These are phyloP conservation scores for Lagenidium giganteum DNA, from an alignment of 352 stramenopile genomes.

Conservation along the genomic window DNA sequence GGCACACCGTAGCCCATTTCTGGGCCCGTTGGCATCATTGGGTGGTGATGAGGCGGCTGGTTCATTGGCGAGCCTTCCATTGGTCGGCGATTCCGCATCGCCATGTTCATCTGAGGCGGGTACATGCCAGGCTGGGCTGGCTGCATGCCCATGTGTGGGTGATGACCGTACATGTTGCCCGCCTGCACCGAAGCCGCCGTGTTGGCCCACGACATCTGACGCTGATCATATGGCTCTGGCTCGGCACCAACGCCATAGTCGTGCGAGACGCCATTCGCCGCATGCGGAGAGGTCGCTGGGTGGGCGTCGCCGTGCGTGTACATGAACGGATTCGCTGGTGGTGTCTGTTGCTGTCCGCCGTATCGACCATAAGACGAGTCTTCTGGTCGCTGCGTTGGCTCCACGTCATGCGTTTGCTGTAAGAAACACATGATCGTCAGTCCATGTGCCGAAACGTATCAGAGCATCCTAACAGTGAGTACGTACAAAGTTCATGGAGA, in stretches of 20 bases:
- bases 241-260: slow-evolving; percentile 1
- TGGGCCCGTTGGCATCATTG: too few relatives aligned
- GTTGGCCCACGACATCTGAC: too few relatives aligned
- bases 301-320: slow-evolving; percentile 1
- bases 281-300: background rate
- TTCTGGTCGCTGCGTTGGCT: too few relatives aligned
- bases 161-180: too few relatives aligned
- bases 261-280: background rate
- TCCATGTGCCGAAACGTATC: too few relatives aligned
- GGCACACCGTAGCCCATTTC: too few relatives aligned
- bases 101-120: slow-evolving; percentile 49
- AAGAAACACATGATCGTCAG: too few relatives aligned
- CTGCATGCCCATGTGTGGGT: slow-evolving; percentile 18
- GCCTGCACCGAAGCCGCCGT: too few relatives aligned
- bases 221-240: background rate
- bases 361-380: too few relatives aligned
- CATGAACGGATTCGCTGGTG: slow-evolving; percentile 12
- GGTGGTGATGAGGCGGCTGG: too few relatives aligned
- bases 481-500: slow-evolving; percentile 53
- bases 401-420: too few relatives aligned
- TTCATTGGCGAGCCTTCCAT: too few relatives aligned
- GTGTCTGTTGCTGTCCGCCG: background rate
- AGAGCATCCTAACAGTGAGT: background rate
- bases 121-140: slow-evolving; percentile 27
- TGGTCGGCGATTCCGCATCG: slow-evolving; percentile 39